Base-by-base conservation (phyloP, 1,284 basidiomycete species). In the Cerrena zonata region DNA sequence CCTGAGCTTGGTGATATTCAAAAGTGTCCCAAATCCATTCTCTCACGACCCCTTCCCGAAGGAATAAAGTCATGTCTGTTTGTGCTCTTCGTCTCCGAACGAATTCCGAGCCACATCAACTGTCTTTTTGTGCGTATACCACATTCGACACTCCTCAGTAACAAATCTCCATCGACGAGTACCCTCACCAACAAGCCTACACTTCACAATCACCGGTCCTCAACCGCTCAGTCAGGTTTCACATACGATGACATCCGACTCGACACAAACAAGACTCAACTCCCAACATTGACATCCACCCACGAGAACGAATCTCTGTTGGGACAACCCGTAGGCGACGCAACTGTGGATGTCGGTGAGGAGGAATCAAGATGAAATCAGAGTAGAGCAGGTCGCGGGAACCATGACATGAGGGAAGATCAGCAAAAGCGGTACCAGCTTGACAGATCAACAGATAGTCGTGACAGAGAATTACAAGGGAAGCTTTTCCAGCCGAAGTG, bases 351-450 rank as follows among this genome's bases (percentile, higher is more conserved):
- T 23, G 39, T 40, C 45, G 44, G 52, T 49, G 53, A 19, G 58
- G 57, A 56, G 56, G 64, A 60, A 59, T 59, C 61, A n/a, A n/a
- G n/a, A n/a, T 49, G 51, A 42, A 42, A 37, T 41, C 51, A 45
- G 26, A 24, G 36, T 45, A 48, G 50, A 36, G 46, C 58, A 50
- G 49, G 24, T 46, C 19, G 48, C 53, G 45, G 45, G 36, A 42
- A 48, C 48, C 50, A 18, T 40, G 42, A 45, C 13, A 26, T 11
- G 41, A 50, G 52, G 55, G 18, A 50, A 52, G 52, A 43, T 42
- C 39, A 38, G 50, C 43, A 27, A 23, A 43, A 48, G 50, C 55
- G 60, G 58, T 59, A 59, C 52, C 58, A 53, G 53, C 34, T 47
- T 19, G 26, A 48, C 26, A 52, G 59, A 53, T 64, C 61, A 47